phyloP scores from a whole-genome alignment of 2,329 filamentous ascomycete species.

The Pestalotiopsis sp. region DNA sequence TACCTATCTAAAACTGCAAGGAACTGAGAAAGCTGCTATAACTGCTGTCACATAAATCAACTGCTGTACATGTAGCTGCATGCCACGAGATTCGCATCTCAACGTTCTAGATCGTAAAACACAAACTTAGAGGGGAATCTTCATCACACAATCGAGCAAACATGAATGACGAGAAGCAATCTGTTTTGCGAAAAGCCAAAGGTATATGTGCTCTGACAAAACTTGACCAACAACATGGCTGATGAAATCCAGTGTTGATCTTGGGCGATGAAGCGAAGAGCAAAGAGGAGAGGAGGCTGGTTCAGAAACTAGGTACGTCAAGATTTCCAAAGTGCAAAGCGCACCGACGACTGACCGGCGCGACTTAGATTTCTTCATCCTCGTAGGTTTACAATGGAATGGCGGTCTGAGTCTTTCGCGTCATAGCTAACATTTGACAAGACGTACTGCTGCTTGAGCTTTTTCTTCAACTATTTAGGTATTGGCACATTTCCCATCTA shows the following conservation, averaged over 20 bases:
- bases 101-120: background rate
- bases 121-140: background rate
- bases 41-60: background rate
- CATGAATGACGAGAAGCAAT: background rate
- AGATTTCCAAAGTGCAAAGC: background rate
- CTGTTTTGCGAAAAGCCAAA: background rate
- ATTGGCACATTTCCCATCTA: background rate
- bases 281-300: conserved; percentile 28
- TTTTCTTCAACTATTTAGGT: conserved; percentile 38
- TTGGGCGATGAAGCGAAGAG: conserved; percentile 12
- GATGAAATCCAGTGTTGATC: background rate
- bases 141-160: background rate
- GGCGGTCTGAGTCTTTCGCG: background rate
- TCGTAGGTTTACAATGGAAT: conserved; percentile 11
- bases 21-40: background rate
- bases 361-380: conserved; percentile 32
- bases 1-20: background rate
- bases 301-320: conserved; percentile 28
- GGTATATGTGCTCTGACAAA: background rate
- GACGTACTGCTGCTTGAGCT: conserved; percentile 36
- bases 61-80: background rate
- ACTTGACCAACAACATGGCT: background rate
- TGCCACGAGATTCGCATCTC: background rate
- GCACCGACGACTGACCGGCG: background rate
- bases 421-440: background rate